Base-by-base conservation (phyloP, 2,329 filamentous ascomycete species). In the Annulohypoxylon truncatum region DNA sequence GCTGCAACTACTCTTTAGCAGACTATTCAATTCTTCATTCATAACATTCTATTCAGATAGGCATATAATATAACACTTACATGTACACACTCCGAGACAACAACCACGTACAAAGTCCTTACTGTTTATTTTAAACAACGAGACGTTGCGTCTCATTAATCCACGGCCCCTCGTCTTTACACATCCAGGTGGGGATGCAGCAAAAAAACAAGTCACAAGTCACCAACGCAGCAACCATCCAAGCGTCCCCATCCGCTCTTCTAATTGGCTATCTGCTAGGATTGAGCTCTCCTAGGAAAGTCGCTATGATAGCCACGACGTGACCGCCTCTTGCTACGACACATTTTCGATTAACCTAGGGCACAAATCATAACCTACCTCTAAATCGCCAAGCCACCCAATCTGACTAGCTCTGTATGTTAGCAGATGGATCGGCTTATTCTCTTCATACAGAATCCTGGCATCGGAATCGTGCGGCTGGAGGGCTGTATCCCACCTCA, bases 121-220 rank as follows among this genome's bases (percentile, higher is more conserved):
- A 13, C 40, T 29, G 31, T 31, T 38, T 52, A 18, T 26, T 38
- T 10, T 38, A 52, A 15, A 52, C 31, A 35, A 35, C 46, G 26
- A 31, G n/a, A 20, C 13, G 20, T 13, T 26, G 22, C 50, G 13
- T 53, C 26, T 24, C 22, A 26, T 22, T 2, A 51, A 44, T 50
- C 29, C 33, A 60, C 38, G n/a, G 47, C 58, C 52, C 56, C 57
- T 62, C 62, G 62, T 65, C 56, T 22, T 56, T 61, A 12, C 29
- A 28, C 24, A 58, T 42, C 48, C 13, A 44, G 51, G 59, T 66
- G 59, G 55, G 57, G 65, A 58, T 54, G 26, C n/a, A 24, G 24
- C 8, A 44, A 53, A 48, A 26, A 58, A 64, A 67, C 67, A 66
- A 69, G 67, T 69, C 67, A 67, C 64, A 69, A 61, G 60, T 51